phyloP scores from a whole-genome alignment of 2,329 filamentous ascomycete species.

The Trichoderma endophyticum region DNA sequence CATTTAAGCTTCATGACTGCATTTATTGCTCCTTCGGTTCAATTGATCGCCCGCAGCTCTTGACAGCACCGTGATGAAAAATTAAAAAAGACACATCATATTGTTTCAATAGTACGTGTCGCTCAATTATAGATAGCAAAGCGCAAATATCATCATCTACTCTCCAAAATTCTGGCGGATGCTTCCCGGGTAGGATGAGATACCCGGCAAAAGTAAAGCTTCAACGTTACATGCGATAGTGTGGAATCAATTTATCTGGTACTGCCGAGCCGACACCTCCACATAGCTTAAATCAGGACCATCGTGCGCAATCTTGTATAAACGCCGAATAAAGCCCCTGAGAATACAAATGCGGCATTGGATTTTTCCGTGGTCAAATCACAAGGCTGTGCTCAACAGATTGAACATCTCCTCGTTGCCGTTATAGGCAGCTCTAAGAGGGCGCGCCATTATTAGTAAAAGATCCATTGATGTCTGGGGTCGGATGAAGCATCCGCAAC shows the following conservation, averaged over 20 bases:
- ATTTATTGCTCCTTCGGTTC: not conserved
- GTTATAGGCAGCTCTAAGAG: not conserved
- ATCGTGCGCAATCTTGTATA: not conserved
- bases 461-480: not conserved
- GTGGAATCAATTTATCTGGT: not conserved
- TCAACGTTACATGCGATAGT: not conserved
- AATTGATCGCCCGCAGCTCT: not conserved
- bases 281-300: not conserved
- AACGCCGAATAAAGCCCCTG: not conserved
- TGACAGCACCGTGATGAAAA: accelerated
- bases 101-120: too few species aligned
- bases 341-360: not conserved
- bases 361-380: not conserved
- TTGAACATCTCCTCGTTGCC: not conserved
- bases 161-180: too few species aligned
- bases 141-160: too few species aligned
- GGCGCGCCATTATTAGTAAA: not conserved
- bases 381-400: not conserved
- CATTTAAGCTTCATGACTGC: not conserved
- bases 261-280: not conserved
- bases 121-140: too few species aligned
- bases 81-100: not conserved
- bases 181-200: not conserved
- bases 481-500: not conserved
- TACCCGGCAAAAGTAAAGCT: not conserved